phyloP scores from a whole-genome alignment of 345 rosid species.

The Gynandropsis gynandra region DNA sequence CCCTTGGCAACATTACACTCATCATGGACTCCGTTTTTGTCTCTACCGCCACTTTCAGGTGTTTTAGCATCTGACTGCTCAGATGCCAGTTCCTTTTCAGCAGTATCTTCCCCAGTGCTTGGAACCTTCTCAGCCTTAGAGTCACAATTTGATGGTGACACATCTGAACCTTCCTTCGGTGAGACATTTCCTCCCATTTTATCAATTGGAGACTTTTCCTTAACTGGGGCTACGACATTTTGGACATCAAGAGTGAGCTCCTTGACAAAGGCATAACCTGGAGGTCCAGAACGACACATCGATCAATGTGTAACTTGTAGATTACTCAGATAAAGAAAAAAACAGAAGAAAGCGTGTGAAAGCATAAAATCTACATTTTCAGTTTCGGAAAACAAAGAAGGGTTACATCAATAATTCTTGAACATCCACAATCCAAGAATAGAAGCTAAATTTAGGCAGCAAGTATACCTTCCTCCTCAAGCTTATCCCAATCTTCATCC shows the following conservation, averaged over 20 bases:
- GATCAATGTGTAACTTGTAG: too few relatives aligned
- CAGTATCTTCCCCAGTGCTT: slow-evolving; percentile 34
- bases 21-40: slow-evolving; percentile 35
- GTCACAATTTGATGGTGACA: slow-evolving; percentile 35
- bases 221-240: slow-evolving; percentile 83
- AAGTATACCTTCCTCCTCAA: slow-evolving; percentile 75
- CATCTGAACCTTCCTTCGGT: slow-evolving; percentile 25
- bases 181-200: slow-evolving; percentile 29
- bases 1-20: slow-evolving; percentile 40
- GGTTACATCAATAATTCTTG: slow-evolving; percentile 12
- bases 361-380: background rate
- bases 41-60: slow-evolving; percentile 37
- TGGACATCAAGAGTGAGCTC: slow-evolving; percentile 90
- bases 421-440: slow-evolving; percentile 13
- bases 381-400: slow-evolving; percentile 4
- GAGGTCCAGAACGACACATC: slow-evolving; percentile 17
- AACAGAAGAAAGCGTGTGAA: too few relatives aligned
- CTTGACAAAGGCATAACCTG: slow-evolving; percentile 83
- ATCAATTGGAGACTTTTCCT: slow-evolving; percentile 44
- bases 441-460: slow-evolving; percentile 1
- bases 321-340: too few relatives aligned
- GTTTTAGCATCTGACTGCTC: slow-evolving; percentile 41
- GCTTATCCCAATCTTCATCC: slow-evolving; percentile 94
- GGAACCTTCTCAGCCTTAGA: slow-evolving; percentile 39
- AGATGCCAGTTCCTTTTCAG: slow-evolving; percentile 47